Conservation (phyloP, 345 rosid genomes). For the Eucalyptus marginata region DNA sequence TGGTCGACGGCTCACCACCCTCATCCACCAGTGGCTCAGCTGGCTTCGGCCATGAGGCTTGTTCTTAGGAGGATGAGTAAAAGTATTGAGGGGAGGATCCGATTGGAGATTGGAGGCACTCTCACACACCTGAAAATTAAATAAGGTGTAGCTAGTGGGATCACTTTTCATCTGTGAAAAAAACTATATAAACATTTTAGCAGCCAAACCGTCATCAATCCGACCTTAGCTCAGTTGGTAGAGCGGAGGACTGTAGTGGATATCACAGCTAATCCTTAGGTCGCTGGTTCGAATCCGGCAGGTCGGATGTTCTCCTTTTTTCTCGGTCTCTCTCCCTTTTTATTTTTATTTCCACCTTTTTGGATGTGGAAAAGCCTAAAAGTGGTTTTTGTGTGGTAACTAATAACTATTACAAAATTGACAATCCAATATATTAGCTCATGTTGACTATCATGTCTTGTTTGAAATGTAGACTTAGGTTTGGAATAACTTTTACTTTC, state of each 20-base stretch:
- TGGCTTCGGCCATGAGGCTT: background rate
- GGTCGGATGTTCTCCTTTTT: slow-evolving; percentile 7
- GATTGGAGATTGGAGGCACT: too few species aligned
- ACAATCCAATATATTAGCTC: background rate
- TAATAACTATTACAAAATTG: background rate
- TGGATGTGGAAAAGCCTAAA: background rate
- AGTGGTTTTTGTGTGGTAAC: background rate
- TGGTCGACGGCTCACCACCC: slow-evolving; percentile 7
- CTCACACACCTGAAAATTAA: background rate
- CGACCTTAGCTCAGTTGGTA: slow-evolving; percentile 99
- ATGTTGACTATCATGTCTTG: background rate
- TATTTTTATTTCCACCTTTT: background rate
- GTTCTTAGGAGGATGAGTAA: background rate
- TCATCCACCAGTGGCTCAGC: slow-evolving; percentile 21
- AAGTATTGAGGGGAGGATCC: too few species aligned
- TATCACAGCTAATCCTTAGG: slow-evolving; percentile 5
- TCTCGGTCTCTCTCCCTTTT: background rate
- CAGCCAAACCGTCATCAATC: rapidly evolving
- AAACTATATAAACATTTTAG: rapidly evolving
- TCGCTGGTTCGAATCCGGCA: slow-evolving; percentile 57
- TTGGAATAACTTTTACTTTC: background rate
- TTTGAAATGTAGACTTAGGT: background rate
- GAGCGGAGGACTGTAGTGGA: slow-evolving; percentile 99
- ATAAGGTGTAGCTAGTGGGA: background rate
- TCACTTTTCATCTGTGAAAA: background rate